Evolutionary conservation across 345 rosid species (phyloP).

Genomic region (Pelargonium nanum): DNA sequence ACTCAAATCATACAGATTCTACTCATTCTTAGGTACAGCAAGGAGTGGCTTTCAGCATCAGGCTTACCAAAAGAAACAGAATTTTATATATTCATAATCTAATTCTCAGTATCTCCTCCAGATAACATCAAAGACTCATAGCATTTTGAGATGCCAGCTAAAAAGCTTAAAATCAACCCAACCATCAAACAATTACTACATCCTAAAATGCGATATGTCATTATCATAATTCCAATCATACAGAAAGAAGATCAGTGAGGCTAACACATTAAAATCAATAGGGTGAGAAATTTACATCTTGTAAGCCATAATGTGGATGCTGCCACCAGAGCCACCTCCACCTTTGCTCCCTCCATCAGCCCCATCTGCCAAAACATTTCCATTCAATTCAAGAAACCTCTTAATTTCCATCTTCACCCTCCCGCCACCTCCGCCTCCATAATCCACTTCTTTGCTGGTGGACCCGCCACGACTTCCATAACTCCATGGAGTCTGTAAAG

Average conservation of each 20-base stretch:
- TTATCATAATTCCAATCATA: not conserved
- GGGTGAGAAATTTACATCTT: constrained; percentile 57
- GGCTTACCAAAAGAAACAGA: not conserved
- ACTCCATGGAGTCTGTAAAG: constrained; percentile 65
- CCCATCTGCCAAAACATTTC: constrained; percentile 71
- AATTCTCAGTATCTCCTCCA: too few relatives aligned
- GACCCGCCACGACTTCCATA: constrained; percentile 86
- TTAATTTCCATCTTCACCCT: constrained; percentile 43
- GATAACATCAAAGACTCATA: not conserved
- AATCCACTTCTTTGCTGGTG: constrained; percentile 71
- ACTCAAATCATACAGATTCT: too few relatives aligned
- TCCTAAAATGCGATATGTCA: not conserved
- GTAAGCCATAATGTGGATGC: constrained; percentile 54
- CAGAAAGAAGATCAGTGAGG: not conserved
- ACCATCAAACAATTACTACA: not conserved
- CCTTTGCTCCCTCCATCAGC: constrained; percentile 78
- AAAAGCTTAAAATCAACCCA: not conserved
- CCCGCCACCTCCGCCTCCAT: constrained; percentile 95
- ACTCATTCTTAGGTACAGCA: too few relatives aligned
- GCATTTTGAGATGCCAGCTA: not conserved
- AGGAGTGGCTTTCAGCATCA: not conserved
- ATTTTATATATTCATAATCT: not conserved
- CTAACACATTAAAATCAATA: not conserved
- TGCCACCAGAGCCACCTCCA: constrained; percentile 98
- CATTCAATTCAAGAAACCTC: constrained; percentile 49